Evolutionary conservation across 805 yeast species (phyloP).

Genomic region (Lipomyces chichibuensis): DNA sequence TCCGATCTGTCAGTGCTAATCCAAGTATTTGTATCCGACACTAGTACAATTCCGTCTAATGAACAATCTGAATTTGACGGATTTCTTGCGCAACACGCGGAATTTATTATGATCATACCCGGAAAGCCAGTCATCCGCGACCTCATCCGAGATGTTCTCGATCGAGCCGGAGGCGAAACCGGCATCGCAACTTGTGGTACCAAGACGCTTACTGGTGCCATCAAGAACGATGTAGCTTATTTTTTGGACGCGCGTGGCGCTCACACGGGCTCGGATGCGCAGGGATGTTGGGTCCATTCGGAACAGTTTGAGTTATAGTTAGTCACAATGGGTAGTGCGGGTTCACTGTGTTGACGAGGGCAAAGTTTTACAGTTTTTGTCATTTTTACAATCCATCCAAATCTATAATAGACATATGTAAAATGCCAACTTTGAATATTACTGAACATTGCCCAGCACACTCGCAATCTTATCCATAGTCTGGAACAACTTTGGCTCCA

Average conservation of each 20-base stretch:
- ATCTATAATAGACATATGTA: background rate
- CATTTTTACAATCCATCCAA: background rate
- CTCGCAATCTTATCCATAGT: constrained; percentile 24
- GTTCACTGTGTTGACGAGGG: no score
- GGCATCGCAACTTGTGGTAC: constrained; percentile 38
- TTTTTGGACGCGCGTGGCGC: constrained; percentile 35
- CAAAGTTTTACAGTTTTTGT: no score
- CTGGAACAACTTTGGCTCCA: constrained; percentile 37
- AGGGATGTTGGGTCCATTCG: constrained; percentile 37
- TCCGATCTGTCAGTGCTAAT: constrained; percentile 1
- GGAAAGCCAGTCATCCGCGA: constrained; percentile 19
- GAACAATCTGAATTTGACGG: background rate
- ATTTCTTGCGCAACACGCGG: background rate
- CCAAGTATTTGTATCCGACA: constrained; percentile 15
- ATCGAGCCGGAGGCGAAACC: constrained; percentile 32
- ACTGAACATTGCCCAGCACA: constrained; percentile 3
- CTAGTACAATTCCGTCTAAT: background rate
- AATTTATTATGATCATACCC: constrained; percentile 2
- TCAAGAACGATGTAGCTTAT: constrained; percentile 27
- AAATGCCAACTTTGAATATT: background rate
- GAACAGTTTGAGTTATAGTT: constrained; percentile 26
- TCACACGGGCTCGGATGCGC: constrained; percentile 36
- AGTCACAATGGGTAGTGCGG: no score
- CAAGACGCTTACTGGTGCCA: constrained; percentile 8
- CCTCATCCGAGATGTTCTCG: constrained; percentile 11